phyloP scores from a whole-genome alignment of 176 grass and related monocot species.

The Tillandsia leiboldiana region DNA sequence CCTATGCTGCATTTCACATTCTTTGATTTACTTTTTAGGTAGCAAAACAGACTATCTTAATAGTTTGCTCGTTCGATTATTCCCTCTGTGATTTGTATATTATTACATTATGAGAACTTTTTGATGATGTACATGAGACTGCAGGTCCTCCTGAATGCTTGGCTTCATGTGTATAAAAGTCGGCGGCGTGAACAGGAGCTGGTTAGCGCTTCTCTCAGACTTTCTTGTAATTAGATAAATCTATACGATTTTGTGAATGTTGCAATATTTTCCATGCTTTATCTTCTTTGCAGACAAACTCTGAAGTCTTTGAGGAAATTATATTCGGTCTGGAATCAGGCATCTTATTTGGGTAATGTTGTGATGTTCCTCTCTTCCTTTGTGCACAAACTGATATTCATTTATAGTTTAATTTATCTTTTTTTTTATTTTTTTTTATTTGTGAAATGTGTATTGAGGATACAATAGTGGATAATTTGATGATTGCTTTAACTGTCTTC shows the following conservation, averaged over 20 bases:
- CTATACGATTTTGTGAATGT: constrained; percentile 8
- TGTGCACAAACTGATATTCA: too few species aligned
- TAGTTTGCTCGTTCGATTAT: background rate
- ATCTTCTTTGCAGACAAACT: constrained; percentile 45
- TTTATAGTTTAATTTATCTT: too few species aligned
- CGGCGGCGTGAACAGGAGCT: constrained; percentile 79
- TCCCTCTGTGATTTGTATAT: background rate
- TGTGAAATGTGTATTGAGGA: background rate
- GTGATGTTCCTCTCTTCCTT: background rate
- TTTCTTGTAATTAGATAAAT: constrained; percentile 7
- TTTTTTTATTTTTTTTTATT: background rate
- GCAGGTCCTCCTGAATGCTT: constrained; percentile 74
- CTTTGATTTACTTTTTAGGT: background rate
- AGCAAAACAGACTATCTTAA: background rate
- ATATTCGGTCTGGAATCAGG: constrained; percentile 89
- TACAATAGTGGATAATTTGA: background rate
- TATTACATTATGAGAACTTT: background rate
- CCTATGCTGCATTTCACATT: constrained; percentile 12
- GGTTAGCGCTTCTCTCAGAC: constrained; percentile 29
- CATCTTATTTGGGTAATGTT: constrained; percentile 89
- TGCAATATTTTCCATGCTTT: constrained; percentile 23
- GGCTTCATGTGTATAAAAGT: constrained; percentile 91
- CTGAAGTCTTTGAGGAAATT: constrained; percentile 91
- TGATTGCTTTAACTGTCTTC: background rate
- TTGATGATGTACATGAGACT: constrained; percentile 10